Conservation (phyloP, 1,284 basidiomycete species). For the Pulveroboletus sp. region DNA sequence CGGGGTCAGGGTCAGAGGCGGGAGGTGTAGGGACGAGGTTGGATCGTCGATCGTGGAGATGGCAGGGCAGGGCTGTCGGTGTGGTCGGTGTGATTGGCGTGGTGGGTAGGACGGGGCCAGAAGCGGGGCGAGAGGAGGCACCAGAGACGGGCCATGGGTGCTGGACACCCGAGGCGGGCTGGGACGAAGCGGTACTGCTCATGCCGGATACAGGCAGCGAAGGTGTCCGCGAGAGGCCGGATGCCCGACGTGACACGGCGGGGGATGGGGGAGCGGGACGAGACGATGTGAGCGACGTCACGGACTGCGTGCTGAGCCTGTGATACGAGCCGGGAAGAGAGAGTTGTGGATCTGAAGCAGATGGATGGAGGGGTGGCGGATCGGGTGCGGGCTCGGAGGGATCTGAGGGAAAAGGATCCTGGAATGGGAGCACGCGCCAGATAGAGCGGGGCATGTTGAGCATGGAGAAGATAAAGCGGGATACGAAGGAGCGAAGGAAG, state of each 20-base stretch:
- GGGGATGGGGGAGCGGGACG: constrained; percentile 70
- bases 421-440: constrained; percentile 27
- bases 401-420: constrained; percentile 21
- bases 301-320: constrained; percentile 28
- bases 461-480: constrained; percentile 31
- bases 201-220: constrained; percentile 26
- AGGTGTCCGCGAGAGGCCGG: constrained; percentile 38
- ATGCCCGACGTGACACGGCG: constrained; percentile 56
- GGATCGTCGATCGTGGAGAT: constrained; percentile 1
- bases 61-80: background rate
- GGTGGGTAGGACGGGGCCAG: constrained; percentile 2
- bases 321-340: constrained; percentile 7
- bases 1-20: background rate
- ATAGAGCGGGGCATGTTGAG: constrained; percentile 32
- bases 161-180: constrained; percentile 19
- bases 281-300: constrained; percentile 49
- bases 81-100: constrained; percentile 8
- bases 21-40: background rate
- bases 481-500: constrained; percentile 28
- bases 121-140: background rate
- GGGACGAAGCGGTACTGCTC: constrained; percentile 19
- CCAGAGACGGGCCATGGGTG: constrained; percentile 10
- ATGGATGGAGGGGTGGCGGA: constrained; percentile 2
- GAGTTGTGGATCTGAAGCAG: constrained; percentile 10
- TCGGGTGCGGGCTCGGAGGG: background rate